phyloP scores from a whole-genome alignment of 2,329 filamentous ascomycete species.

The Fusarium ambrosium region DNA sequence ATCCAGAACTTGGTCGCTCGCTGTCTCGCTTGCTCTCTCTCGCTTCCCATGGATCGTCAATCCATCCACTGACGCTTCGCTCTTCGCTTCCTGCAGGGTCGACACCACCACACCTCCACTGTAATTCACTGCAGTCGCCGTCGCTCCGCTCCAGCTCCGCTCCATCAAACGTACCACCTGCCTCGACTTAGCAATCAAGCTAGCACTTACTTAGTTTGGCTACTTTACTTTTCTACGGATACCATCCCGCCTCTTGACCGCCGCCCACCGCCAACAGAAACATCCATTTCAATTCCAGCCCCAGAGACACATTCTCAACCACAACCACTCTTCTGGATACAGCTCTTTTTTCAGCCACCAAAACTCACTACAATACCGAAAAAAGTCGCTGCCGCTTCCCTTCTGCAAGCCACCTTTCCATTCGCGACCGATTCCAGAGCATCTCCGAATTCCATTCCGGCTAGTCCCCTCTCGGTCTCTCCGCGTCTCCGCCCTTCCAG shows the following conservation, averaged over 20 bases:
- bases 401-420: slow-evolving; percentile 23
- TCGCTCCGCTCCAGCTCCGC: background rate
- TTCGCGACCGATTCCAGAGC: slow-evolving; percentile 20
- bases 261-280: slow-evolving; percentile 22
- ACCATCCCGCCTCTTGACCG: slow-evolving; percentile 20
- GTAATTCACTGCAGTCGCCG: slow-evolving; percentile 6
- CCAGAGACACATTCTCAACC: slow-evolving; percentile 16
- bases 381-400: slow-evolving; percentile 1
- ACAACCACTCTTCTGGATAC: slow-evolving; percentile 20
- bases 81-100: slow-evolving; percentile 17
- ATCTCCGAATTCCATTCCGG: slow-evolving; percentile 17
- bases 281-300: slow-evolving; percentile 13
- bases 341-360: slow-evolving; percentile 19
- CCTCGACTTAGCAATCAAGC: slow-evolving; percentile 28
- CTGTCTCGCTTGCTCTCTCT: slow-evolving; percentile 9
- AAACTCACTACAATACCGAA: slow-evolving; percentile 11
- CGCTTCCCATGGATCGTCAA: background rate
- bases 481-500: slow-evolving; percentile 35
- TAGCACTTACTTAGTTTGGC: slow-evolving; percentile 20
- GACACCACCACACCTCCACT: slow-evolving; percentile 6
- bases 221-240: background rate
- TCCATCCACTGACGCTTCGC: slow-evolving; percentile 23
- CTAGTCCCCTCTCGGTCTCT: slow-evolving; percentile 39
- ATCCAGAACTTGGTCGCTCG: slow-evolving; percentile 2
- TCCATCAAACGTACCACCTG: slow-evolving; percentile 15